phyloP scores from a whole-genome alignment of 306 rosid species.

The Pyrus pyrifolia region DNA sequence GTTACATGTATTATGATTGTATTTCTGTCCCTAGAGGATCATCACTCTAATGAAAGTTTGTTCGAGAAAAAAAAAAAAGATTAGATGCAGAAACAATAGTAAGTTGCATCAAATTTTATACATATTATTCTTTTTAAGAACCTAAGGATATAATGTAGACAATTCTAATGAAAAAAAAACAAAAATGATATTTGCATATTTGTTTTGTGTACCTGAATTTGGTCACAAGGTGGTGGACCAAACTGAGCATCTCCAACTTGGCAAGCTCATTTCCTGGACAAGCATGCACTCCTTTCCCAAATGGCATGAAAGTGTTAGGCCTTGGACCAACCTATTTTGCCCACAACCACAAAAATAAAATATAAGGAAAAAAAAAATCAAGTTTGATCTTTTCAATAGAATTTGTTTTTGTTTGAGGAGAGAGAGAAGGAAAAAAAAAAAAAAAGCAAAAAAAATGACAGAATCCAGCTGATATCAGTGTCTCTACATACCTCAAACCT shows the following conservation, averaged over 20 bases:
- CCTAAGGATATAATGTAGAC: too few relatives aligned
- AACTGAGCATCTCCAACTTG: conserved; percentile 63
- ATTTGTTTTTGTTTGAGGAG: neutral
- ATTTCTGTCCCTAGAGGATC: too few relatives aligned
- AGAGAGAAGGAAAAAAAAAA: neutral
- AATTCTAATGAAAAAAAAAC: too few relatives aligned
- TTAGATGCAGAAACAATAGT: too few relatives aligned
- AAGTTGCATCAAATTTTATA: too few relatives aligned
- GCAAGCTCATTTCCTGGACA: conserved; percentile 95
- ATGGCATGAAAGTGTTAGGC: conserved; percentile 80
- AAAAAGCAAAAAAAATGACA: neutral
- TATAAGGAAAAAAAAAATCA: neutral
- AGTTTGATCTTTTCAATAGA: neutral
- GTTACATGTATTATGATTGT: too few relatives aligned
- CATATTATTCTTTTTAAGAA: too few relatives aligned
- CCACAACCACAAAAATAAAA: neutral
- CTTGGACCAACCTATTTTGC: conserved; percentile 49
- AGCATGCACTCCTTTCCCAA: conserved; percentile 81
- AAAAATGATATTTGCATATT: neutral
- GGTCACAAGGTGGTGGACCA: conserved; percentile 68
- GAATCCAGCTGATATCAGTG: neutral
- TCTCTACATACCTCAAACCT: conserved; percentile 65
- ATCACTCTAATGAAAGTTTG: too few relatives aligned
- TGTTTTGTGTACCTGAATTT: conserved; percentile 44
- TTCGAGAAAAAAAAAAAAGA: too few relatives aligned